Conservation (phyloP, 73 alveolate genomes). For the Breviolum minutum region DNA sequence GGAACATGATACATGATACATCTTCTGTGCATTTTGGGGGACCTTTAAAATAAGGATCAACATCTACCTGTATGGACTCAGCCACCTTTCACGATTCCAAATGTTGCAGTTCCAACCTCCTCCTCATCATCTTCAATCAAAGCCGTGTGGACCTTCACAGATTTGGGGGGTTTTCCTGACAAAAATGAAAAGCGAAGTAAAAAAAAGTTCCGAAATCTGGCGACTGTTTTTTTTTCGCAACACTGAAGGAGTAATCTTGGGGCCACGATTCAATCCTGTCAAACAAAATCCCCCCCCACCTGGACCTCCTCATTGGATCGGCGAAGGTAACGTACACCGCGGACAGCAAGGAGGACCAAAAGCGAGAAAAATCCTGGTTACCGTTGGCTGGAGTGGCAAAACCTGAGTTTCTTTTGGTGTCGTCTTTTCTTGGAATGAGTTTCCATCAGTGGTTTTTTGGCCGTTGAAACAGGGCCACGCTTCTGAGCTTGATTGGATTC, state of each 20-base stretch:
- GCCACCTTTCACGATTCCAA: background rate
- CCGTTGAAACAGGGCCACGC: too few species aligned
- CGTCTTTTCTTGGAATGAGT: too few species aligned
- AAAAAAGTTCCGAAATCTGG: too few species aligned
- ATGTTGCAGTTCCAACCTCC: background rate
- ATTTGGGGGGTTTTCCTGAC: too few species aligned
- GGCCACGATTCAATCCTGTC: background rate
- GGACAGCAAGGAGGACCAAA: background rate
- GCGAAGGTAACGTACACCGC: conserved; percentile 13
- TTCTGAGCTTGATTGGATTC: too few species aligned
- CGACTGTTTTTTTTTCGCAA: too few species aligned
- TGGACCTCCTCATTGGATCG: conserved; percentile 14
- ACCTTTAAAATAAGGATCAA: background rate
- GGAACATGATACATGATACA: too few species aligned
- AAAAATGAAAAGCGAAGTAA: too few species aligned
- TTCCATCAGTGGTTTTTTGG: too few species aligned
- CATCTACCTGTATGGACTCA: background rate
- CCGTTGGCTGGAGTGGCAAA: too few species aligned
- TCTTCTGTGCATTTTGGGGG: too few species aligned
- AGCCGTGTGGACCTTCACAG: background rate
- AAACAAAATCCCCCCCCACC: background rate
- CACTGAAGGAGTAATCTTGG: background rate
- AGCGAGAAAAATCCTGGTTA: background rate
- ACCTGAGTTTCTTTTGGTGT: background rate
- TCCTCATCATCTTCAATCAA: conserved; percentile 5